Percentiles rank a stretch among this genome's conserved stretches.
Conservation (phyloP, 371 early-diverging fungal genomes). For the Gilbertella persicaria region DNA sequence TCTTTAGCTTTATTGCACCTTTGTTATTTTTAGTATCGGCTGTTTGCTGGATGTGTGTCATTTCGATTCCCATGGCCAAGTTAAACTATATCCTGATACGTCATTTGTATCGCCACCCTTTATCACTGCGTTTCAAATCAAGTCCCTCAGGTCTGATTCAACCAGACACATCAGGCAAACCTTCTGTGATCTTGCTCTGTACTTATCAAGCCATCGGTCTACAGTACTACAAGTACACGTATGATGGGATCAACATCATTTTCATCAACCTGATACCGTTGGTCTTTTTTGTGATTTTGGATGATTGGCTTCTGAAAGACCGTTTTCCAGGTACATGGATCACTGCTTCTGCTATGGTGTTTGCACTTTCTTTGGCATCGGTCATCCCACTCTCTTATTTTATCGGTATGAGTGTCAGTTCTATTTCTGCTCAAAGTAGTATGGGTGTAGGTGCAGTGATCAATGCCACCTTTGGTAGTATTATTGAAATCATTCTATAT, state of each 20-base stretch:
- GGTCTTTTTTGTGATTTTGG: constrained; percentile 79
- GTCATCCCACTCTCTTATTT: constrained; percentile 94
- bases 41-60: constrained; percentile 83
- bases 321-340: constrained; percentile 52
- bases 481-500: constrained; percentile 94
- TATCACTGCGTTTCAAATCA: constrained; percentile 69
- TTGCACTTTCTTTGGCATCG: constrained; percentile 77
- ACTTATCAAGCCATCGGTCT: constrained; percentile 79
- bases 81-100: constrained; percentile 74
- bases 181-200: constrained; percentile 69
- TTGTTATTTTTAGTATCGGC: constrained; percentile 73
- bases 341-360: constrained; percentile 70
- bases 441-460: constrained; percentile 92
- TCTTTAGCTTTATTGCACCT: constrained; percentile 57
- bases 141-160: constrained; percentile 43
- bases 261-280: constrained; percentile 91
- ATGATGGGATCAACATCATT: constrained; percentile 95
- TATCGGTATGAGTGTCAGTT: constrained; percentile 96
- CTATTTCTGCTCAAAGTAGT: constrained; percentile 92
- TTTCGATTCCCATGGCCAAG: constrained; percentile 94
- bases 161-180: constrained; percentile 16
- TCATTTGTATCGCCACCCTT: constrained; percentile 78
- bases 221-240: constrained; percentile 91
- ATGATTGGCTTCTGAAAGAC: constrained; percentile 72
- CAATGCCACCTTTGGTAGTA: constrained; percentile 97